These are phyloP conservation scores for Hibiscus tridactylites DNA, from an alignment of 345 rosid genomes.

Conservation along the genomic window DNA sequence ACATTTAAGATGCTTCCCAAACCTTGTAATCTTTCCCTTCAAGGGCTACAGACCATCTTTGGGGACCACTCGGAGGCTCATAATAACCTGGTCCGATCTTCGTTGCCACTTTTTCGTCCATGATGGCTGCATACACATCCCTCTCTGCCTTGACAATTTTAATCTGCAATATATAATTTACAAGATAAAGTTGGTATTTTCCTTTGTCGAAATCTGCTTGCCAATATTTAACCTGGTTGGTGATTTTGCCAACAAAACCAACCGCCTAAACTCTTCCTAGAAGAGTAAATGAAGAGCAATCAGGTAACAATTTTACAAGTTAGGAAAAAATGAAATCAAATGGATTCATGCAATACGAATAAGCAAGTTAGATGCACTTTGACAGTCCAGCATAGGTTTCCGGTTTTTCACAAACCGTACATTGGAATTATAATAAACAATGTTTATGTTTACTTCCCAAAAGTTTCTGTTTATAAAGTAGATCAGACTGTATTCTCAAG, in stretches of 20 bases:
- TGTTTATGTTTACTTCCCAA: background rate
- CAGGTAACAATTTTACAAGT: background rate
- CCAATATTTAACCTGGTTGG: background rate
- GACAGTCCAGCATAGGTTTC: background rate
- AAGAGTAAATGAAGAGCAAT: background rate
- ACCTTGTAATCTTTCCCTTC: conserved; percentile 86
- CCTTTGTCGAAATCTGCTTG: background rate
- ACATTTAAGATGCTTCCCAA: conserved; percentile 67
- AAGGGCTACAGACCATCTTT: conserved; percentile 49
- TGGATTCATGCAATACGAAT: too few species aligned
- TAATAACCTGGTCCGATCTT: conserved; percentile 90
- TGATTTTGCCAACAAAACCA: background rate
- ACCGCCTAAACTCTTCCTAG: background rate
- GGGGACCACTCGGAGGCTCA: conserved; percentile 53
- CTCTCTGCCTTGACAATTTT: conserved; percentile 64
- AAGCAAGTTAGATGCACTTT: background rate
- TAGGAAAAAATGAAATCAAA: background rate
- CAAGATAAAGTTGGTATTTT: conserved; percentile 1
- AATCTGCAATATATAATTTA: conserved; percentile 31
- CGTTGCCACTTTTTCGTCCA: conserved; percentile 72
- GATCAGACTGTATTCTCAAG: background rate
- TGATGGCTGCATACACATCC: conserved; percentile 79
- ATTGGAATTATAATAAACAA: background rate
- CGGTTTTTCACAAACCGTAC: background rate
- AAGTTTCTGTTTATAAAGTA: background rate